Evolutionary conservation across 352 stramenopile genomes (phyloP).

Genomic region (Blastocystis sp.): DNA sequence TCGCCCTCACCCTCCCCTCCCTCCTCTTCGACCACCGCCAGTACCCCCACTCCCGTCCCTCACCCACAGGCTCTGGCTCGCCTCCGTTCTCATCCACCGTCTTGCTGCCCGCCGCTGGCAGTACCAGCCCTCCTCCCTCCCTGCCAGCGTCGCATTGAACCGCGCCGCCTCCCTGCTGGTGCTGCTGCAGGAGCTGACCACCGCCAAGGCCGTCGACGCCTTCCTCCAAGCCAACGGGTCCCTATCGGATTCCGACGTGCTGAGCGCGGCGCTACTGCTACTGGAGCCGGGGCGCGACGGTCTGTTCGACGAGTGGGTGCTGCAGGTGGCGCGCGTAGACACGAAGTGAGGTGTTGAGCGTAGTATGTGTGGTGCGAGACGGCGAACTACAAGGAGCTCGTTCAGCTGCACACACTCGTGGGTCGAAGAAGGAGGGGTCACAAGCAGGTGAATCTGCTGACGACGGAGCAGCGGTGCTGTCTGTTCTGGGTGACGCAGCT

Average conservation of each 20-base stretch:
- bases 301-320: conserved; percentile 5
- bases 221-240: not conserved
- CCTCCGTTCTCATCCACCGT: not conserved
- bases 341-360: not conserved
- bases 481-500: conserved; percentile 16
- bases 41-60: not conserved
- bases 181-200: not conserved
- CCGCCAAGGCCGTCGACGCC: not conserved
- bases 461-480: not conserved
- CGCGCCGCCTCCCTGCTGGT: not conserved
- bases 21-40: conserved; percentile 31
- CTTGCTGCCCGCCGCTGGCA: not conserved
- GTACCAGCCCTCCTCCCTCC: too few relatives aligned
- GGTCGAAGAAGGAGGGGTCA: not conserved
- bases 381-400: too few relatives aligned
- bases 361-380: not conserved
- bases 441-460: not conserved
- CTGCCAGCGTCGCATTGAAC: not conserved
- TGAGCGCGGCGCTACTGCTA: not conserved
- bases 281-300: not conserved
- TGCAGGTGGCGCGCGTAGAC: not conserved
- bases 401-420: too few relatives aligned
- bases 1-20: not conserved
- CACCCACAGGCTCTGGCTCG: conserved; percentile 1
- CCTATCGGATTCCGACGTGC: not conserved